Evolutionary conservation across 768 basidiomycete species (phyloP).

Genomic region (Lentinula sp.): DNA sequence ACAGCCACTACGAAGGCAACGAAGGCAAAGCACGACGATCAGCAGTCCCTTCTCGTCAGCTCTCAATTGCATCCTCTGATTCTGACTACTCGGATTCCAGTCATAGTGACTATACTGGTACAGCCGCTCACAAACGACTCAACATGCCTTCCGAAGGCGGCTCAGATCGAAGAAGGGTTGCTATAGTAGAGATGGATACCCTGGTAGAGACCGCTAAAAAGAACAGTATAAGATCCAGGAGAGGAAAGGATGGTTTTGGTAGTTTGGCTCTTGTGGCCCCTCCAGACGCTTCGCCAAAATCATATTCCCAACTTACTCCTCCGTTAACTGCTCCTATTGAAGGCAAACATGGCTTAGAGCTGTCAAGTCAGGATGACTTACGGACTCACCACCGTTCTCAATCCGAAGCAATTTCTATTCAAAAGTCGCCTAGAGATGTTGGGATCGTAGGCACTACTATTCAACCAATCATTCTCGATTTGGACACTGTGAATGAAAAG

Average conservation of each 20-base stretch:
- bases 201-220: neutral
- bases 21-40: constrained; percentile 14
- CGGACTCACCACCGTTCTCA: constrained; percentile 37
- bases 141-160: constrained; percentile 53
- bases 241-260: constrained; percentile 8
- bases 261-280: constrained; percentile 68
- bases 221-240: neutral
- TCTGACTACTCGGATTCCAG: constrained; percentile 48
- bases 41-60: constrained; percentile 13
- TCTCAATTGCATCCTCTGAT: constrained; percentile 32
- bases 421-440: constrained; percentile 28
- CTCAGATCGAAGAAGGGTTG: constrained; percentile 59
- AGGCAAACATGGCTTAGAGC: constrained; percentile 4
- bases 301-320: constrained; percentile 48
- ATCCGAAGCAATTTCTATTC: constrained; percentile 36
- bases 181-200: constrained; percentile 50
- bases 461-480: constrained; percentile 2
- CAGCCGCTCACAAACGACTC: constrained; percentile 33
- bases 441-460: constrained; percentile 44
- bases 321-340: constrained; percentile 42
- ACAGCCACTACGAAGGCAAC: constrained; percentile 18
- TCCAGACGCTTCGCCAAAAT: constrained; percentile 54
- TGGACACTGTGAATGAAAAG: neutral
- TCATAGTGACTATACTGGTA: constrained; percentile 11
- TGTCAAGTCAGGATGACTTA: constrained; percentile 4